A percentile compares a stretch with the other conserved stretches of the same genome.
Conservation (phyloP, 1,284 basidiomycete genomes). For the Spongispora temasekensis region DNA sequence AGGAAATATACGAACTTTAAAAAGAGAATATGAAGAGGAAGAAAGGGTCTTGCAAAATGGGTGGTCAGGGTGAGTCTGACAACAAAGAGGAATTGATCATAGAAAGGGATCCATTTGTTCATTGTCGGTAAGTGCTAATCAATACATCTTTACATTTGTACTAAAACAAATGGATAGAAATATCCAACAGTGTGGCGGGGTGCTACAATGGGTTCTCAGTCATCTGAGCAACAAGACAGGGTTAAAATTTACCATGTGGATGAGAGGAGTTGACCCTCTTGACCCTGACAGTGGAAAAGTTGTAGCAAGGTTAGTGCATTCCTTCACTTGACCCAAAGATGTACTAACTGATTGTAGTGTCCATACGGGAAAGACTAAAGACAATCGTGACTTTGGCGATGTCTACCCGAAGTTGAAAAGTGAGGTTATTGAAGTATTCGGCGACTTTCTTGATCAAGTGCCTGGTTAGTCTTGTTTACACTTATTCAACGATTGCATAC, state of each 20-base stretch:
- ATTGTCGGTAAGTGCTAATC: background rate
- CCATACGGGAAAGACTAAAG: background rate
- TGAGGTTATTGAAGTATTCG: background rate
- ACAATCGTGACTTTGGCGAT: background rate
- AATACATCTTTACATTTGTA: background rate
- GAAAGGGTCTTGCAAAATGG: background rate
- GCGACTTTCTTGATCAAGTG: background rate
- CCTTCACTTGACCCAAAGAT: background rate
- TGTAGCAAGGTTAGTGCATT: background rate
- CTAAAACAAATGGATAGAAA: background rate
- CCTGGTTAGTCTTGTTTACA: too few species aligned
- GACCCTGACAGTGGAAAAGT: background rate
- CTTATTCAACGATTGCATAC: too few species aligned
- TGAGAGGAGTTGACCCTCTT: background rate
- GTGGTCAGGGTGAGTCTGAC: background rate
- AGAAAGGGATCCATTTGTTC: background rate
- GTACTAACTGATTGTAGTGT: background rate
- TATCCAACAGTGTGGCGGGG: background rate
- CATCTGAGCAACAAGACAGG: background rate
- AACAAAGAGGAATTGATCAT: background rate
- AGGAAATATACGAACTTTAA: background rate
- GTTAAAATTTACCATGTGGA: background rate
- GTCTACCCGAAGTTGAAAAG: background rate
- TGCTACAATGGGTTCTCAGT: background rate
- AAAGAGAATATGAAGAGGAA: background rate